These are phyloP conservation scores for Saccharum hybrid DNA, from an alignment of 202 grass and related monocot genomes.

Conservation along the genomic window DNA sequence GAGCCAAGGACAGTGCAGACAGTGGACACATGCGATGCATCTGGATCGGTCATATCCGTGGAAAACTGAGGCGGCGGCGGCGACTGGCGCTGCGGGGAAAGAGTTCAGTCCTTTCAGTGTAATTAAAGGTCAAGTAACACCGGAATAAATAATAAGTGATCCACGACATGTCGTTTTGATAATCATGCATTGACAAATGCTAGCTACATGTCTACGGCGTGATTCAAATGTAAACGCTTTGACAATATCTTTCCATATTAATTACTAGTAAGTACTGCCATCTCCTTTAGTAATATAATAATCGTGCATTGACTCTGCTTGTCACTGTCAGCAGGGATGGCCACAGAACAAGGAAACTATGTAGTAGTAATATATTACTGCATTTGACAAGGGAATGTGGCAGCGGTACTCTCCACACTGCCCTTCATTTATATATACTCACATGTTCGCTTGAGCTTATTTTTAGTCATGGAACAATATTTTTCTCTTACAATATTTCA, in stretches of 20 bases:
- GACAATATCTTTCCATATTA: neutral
- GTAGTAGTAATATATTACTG: too few relatives aligned
- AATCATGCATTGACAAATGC: neutral
- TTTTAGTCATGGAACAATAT: too few relatives aligned
- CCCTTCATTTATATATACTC: too few relatives aligned
- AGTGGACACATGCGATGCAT: constrained; percentile 9
- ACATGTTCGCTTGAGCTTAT: too few relatives aligned
- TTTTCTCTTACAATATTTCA: too few relatives aligned
- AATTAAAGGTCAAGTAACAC: neutral
- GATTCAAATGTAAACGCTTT: constrained; percentile 33
- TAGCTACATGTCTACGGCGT: neutral
- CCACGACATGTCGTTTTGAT: neutral
- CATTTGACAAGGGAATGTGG: too few relatives aligned
- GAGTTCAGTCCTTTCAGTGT: too few relatives aligned
- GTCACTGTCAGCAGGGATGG: constrained; percentile 19
- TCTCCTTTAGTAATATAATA: neutral
- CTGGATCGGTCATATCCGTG: neutral
- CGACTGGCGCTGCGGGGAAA: too few relatives aligned
- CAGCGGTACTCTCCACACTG: too few relatives aligned
- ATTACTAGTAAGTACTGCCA: neutral
- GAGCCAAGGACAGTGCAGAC: neutral
- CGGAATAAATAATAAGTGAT: neutral
- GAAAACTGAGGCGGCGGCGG: constrained; percentile 13
- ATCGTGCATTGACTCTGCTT: constrained; percentile 1
- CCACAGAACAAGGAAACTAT: neutral